phyloP scores from a whole-genome alignment of 352 stramenopile genomes.

The Pythium chondricola region DNA sequence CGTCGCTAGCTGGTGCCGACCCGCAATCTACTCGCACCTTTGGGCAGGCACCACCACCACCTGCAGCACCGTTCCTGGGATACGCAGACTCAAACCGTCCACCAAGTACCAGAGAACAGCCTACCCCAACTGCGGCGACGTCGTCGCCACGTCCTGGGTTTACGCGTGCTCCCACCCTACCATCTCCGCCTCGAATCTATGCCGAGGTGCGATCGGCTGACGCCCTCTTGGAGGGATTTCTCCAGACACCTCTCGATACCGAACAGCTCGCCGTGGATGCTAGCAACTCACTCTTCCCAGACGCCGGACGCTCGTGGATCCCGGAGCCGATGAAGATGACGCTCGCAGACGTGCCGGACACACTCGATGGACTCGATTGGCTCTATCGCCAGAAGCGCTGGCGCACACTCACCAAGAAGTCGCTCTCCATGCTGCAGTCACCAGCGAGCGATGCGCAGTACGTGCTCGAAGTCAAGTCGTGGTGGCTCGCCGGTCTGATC shows the following conservation, averaged over 20 bases:
- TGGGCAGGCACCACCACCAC: slow-evolving; percentile 45
- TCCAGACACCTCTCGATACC: slow-evolving; percentile 41
- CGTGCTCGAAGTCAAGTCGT: slow-evolving; percentile 73
- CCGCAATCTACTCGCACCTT: slow-evolving; percentile 20
- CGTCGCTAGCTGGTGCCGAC: too few relatives aligned
- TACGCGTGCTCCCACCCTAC: slow-evolving; percentile 10
- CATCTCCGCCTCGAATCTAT: slow-evolving; percentile 21
- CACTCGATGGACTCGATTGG: slow-evolving; percentile 37
- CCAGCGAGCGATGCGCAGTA: slow-evolving; percentile 34
- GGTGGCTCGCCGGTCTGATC: slow-evolving; percentile 74
- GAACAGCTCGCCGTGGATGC: slow-evolving; percentile 17
- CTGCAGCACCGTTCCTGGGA: slow-evolving; percentile 60
- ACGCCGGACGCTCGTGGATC: too few relatives aligned
- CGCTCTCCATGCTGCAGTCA: slow-evolving; percentile 63
- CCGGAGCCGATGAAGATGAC: slow-evolving; percentile 33
- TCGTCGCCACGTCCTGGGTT: slow-evolving; percentile 6
- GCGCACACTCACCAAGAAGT: slow-evolving; percentile 71
- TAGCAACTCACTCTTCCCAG: too few relatives aligned
- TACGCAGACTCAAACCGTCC: slow-evolving; percentile 29
- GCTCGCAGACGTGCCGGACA: slow-evolving; percentile 55
- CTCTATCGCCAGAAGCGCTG: slow-evolving; percentile 66
- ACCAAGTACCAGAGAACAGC: too few relatives aligned
- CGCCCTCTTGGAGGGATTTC: slow-evolving; percentile 61
- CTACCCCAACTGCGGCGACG: too few relatives aligned
- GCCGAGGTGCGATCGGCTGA: slow-evolving; percentile 28